Evolutionary conservation across 2,329 filamentous ascomycete genomes (phyloP).

Genomic region (Zasmidium cellare): DNA sequence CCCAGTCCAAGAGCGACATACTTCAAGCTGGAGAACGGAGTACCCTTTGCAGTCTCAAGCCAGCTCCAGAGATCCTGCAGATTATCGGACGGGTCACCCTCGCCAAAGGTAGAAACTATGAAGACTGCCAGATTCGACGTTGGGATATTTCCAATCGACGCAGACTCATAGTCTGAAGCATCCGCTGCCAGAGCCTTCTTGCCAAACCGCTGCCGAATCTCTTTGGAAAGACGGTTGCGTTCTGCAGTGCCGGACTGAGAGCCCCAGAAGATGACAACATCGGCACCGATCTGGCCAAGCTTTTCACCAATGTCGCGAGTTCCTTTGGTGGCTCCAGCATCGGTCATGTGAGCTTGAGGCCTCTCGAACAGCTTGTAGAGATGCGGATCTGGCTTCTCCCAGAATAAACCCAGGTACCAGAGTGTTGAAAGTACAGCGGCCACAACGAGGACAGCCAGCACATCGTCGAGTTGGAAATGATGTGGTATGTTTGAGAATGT

Average conservation of each 20-base stretch:
- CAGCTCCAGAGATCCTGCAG: constrained; percentile 47
- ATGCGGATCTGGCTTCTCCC: constrained; percentile 54
- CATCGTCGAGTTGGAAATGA: constrained; percentile 17
- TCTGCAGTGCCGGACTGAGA: constrained; percentile 52
- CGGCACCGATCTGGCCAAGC: constrained; percentile 38
- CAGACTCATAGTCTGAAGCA: constrained; percentile 48
- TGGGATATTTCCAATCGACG: constrained; percentile 12
- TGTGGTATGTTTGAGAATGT: constrained; percentile 2
- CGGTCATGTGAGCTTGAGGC: constrained; percentile 45
- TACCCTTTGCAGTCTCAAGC: constrained; percentile 24
- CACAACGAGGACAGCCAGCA: constrained; percentile 16
- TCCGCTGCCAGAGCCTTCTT: constrained; percentile 45
- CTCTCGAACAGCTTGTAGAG: constrained; percentile 51
- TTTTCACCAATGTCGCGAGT: constrained; percentile 45
- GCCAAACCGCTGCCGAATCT: constrained; percentile 42
- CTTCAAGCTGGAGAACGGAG: constrained; percentile 28
- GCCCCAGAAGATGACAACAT: constrained; percentile 49
- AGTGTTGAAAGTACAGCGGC: constrained; percentile 10
- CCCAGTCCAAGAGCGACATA: constrained; percentile 48
- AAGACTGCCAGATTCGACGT: constrained; percentile 25
- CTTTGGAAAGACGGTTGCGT: constrained; percentile 41
- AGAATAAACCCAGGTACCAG: constrained; percentile 26
- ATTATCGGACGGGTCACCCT: constrained; percentile 44
- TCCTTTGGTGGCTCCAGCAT: constrained; percentile 32
- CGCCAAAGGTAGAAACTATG: constrained; percentile 32